A percentile compares a stretch with the other conserved stretches of the same genome.
Evolutionary conservation across 352 stramenopile genomes (phyloP).

Genomic region (Globisporangium alternatum): DNA sequence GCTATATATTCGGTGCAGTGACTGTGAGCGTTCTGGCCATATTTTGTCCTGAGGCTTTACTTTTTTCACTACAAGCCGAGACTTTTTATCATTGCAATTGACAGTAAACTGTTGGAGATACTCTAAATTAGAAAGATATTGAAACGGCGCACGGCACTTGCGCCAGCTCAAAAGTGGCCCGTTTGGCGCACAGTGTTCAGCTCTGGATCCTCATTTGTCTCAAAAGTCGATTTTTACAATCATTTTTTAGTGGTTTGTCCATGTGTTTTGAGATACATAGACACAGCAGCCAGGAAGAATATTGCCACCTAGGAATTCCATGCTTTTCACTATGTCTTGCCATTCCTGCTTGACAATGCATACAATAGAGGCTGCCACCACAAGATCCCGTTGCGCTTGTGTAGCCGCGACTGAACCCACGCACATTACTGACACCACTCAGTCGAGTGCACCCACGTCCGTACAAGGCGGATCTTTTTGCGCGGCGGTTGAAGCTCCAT

Average conservation of each 20-base stretch:
- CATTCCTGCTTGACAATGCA: not conserved
- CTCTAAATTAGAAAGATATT: not conserved
- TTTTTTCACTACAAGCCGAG: too few species aligned
- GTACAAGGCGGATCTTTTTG: not conserved
- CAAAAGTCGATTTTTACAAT: not conserved
- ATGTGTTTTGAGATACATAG: too few species aligned
- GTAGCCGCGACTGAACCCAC: not conserved
- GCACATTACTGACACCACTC: not conserved
- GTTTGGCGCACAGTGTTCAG: not conserved
- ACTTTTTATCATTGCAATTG: too few species aligned
- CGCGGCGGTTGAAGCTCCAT: not conserved
- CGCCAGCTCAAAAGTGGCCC: not conserved
- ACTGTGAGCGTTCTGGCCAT: too few species aligned
- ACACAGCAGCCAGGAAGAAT: too few species aligned
- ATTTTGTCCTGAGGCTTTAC: too few species aligned
- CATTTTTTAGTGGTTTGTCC: not conserved
- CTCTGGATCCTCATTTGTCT: slow-evolving; percentile 1
- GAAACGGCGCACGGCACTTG: not conserved
- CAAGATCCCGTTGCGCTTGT: not conserved
- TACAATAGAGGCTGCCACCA: too few species aligned
- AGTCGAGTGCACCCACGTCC: slow-evolving; percentile 11
- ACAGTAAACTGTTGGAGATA: too few species aligned
- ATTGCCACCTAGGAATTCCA: too few species aligned
- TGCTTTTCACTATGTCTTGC: too few species aligned
- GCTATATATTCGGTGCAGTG: too few species aligned